These are phyloP conservation scores for Boletus subparvulus DNA, from an alignment of 768 basidiomycete species.

Conservation along the genomic window DNA sequence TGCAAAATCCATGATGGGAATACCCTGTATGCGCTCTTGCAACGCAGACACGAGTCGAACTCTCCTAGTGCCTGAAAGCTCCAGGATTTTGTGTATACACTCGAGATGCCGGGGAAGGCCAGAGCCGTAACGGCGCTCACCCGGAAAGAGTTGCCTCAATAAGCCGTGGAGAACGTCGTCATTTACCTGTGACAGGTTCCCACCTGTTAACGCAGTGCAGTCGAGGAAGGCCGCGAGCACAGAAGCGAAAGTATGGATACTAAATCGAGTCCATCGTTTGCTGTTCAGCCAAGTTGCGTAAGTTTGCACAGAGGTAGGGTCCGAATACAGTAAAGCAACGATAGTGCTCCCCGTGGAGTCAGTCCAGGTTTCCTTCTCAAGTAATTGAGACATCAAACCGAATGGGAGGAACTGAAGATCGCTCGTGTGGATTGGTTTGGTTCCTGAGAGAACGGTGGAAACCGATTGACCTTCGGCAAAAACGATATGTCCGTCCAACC, in stretches of 20 bases:
- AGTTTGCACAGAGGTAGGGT: constrained; percentile 21
- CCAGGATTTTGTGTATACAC: constrained; percentile 33
- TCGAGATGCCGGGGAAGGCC: constrained; percentile 1
- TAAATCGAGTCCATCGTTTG: constrained; percentile 12
- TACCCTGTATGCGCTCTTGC: constrained; percentile 25
- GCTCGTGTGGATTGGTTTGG: neutral
- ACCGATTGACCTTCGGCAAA: constrained; percentile 7
- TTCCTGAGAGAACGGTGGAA: constrained; percentile 3
- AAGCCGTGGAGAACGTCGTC: constrained; percentile 32
- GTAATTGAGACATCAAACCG: constrained; percentile 36
- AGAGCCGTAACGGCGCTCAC: neutral
- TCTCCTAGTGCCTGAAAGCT: constrained; percentile 23
- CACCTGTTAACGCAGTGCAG: constrained; percentile 18
- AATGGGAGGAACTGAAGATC: constrained; percentile 8
- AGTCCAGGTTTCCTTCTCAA: constrained; percentile 45
- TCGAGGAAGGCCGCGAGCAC: constrained; percentile 53
- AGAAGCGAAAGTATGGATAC: constrained; percentile 33
- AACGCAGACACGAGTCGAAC: constrained; percentile 22
- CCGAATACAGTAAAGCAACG: constrained; percentile 44
- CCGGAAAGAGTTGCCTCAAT: constrained; percentile 25
- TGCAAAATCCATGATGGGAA: constrained; percentile 29
- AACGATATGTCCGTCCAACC: constrained; percentile 25
- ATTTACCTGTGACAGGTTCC: constrained; percentile 21
- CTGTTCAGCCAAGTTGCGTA: constrained; percentile 43
- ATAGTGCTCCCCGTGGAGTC: constrained; percentile 45